These are phyloP conservation scores for Ophiostoma fasciatum DNA, from an alignment of 2,329 filamentous ascomycete genomes.

Conservation along the genomic window DNA sequence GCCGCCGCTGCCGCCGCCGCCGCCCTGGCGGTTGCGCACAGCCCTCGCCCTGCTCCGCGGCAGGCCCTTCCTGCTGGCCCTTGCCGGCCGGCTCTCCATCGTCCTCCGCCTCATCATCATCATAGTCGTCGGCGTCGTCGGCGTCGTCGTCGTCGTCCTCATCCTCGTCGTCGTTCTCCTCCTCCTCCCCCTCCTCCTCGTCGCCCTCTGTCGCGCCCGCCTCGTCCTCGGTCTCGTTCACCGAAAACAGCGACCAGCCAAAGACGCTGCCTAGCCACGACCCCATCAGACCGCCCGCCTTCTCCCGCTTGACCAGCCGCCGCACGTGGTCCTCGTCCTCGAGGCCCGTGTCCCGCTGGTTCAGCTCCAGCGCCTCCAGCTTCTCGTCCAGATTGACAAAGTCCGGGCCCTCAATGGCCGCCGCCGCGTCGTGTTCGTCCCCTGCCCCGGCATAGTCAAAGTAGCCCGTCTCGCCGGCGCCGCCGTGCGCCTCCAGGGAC, in stretches of 20 bases:
- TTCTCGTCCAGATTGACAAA: constrained; percentile 49
- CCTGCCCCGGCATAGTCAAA: constrained; percentile 5
- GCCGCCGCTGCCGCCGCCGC: constrained; percentile 9
- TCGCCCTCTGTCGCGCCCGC: constrained; percentile 24
- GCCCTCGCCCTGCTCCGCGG: background rate
- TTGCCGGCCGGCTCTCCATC: constrained; percentile 17
- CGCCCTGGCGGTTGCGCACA: constrained; percentile 1
- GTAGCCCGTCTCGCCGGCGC: background rate
- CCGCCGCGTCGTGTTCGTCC: too few relatives aligned
- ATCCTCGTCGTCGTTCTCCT: constrained; percentile 23
- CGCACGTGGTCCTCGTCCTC: constrained; percentile 46
- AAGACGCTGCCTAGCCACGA: constrained; percentile 45
- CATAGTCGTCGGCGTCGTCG: constrained; percentile 17
- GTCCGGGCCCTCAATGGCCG: too few relatives aligned
- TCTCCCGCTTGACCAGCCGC: constrained; percentile 38
- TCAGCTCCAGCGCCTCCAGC: constrained; percentile 34
- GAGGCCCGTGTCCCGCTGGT: constrained; percentile 28
- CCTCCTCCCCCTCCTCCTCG: constrained; percentile 22
- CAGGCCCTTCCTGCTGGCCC: constrained; percentile 7
- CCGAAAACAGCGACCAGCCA: constrained; percentile 47
- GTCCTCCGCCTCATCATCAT: constrained; percentile 21
- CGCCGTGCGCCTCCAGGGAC: constrained; percentile 7
- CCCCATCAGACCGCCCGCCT: constrained; percentile 33
- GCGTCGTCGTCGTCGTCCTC: constrained; percentile 25
- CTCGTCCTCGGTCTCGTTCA: constrained; percentile 44